phyloP scores from a whole-genome alignment of 768 basidiomycete species.

The Amanita phalloides region DNA sequence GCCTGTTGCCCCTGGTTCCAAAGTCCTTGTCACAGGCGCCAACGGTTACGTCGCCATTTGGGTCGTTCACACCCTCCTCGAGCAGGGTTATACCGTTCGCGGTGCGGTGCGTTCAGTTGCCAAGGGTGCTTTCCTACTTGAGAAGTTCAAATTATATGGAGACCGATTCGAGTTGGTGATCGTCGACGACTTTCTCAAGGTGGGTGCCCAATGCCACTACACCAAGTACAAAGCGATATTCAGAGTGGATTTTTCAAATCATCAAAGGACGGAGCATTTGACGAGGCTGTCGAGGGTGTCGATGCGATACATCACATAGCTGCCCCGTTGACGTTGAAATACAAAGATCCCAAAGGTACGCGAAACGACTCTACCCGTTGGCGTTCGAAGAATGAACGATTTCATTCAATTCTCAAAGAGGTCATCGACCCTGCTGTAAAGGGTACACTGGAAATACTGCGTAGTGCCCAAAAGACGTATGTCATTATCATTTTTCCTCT shows the following conservation, averaged over 20 bases:
- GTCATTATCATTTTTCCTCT: constrained; percentile 1
- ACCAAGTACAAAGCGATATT: no score
- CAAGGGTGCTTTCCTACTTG: no score
- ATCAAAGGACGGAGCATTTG: constrained; percentile 54
- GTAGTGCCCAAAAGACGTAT: constrained; percentile 24
- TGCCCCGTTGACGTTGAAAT: constrained; percentile 43
- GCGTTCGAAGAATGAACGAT: no score
- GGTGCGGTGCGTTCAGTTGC: constrained; percentile 10
- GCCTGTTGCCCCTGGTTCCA: constrained; percentile 15
- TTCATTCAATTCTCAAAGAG: no score
- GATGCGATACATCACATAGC: constrained; percentile 65
- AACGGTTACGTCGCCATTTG: constrained; percentile 51
- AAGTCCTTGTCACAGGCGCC: constrained; percentile 12
- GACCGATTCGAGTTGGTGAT: no score
- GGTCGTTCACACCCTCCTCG: constrained; percentile 26
- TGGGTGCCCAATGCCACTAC: constrained; percentile 2
- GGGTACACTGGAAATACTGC: constrained; percentile 27
- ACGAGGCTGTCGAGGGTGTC: constrained; percentile 68
- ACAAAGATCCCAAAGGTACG: constrained; percentile 28
- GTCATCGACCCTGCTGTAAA: no score
- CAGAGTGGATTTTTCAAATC: not conserved
- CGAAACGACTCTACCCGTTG: not conserved
- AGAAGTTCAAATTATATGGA: no score
- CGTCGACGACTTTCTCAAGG: constrained; percentile 54
- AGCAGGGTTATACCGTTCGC: constrained; percentile 14